Base-by-base conservation (phyloP, 2,329 filamentous ascomycete species). In the Diaporthe amygdali region DNA sequence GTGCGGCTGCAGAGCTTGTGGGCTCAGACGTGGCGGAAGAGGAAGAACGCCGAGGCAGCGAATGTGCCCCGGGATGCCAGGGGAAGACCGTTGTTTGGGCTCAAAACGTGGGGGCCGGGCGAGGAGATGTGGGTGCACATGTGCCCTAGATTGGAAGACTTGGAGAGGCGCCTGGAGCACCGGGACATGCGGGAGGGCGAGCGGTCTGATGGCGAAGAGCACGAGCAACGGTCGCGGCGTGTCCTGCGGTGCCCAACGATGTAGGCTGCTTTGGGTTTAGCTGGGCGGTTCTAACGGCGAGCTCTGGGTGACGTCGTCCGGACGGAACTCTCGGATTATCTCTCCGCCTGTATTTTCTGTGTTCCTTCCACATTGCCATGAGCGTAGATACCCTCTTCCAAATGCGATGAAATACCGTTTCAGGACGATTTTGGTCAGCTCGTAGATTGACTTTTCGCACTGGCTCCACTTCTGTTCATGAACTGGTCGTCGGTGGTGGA, bases 1-100 rank as follows among this genome's bases (percentile, higher is more conserved):
- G 84, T 85, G 52, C 81, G 90, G 22, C 64, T 89, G 22, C 83
- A 79, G 55, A 82, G 83, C 3, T 83, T 81, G 76, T 73, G 87
- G 68, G 32, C 39, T 8, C 66, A 25, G 30, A 69, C 2, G 10
- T 55, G 54, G 51, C 37, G 46, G 14, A 56, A 22, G 7, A 82
- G 81, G 66, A 80, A 83, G 70, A 71, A 79, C 14, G 82, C 82
- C 55, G 76, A 79, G 56, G 74, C 76, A 59, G 75, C 77, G 64
- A 73, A 56, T 46, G 64, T 81, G 41, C 77, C 81, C 66, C 80
- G 77, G 20, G 80, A 82, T 72, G 78, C 82, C 68, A 80, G 80
- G 4, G 82, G 82, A 5, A 83, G 82, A 17, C 76, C 77, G 75
- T 74, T 80, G 72, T 76, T 72, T 64, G 81, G 81, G 27, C 73